These are phyloP conservation scores for Pichia kudriavzevii DNA, from an alignment of 1,139 yeast species.

Conservation along the genomic window DNA sequence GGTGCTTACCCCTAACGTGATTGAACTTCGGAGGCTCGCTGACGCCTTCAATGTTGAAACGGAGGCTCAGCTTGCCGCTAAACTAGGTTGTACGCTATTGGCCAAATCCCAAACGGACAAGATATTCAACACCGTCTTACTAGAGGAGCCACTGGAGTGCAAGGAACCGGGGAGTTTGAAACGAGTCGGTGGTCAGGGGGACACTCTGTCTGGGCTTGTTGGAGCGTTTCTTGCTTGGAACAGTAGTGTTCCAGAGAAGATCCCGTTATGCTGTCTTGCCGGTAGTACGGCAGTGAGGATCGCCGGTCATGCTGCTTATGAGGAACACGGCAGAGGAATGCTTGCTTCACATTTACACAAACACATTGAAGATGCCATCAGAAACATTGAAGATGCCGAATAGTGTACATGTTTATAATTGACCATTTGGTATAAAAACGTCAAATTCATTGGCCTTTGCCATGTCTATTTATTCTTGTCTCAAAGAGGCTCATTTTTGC, in stretches of 20 bases:
- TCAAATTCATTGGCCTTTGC: no score
- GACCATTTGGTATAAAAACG: no score
- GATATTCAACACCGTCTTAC: no score
- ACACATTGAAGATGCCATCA: constrained; percentile 49
- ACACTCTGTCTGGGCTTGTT: constrained; percentile 63
- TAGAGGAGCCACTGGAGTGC: no score
- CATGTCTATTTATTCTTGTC: no score
- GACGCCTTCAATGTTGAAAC: constrained; percentile 29
- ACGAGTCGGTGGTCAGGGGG: constrained; percentile 88
- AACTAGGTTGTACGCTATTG: constrained; percentile 55
- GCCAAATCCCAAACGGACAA: constrained; percentile 66
- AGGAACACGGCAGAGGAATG: constrained; percentile 65
- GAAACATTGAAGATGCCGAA: neutral
- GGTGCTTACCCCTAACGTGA: constrained; percentile 80
- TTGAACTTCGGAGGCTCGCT: constrained; percentile 68
- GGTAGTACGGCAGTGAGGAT: constrained; percentile 63
- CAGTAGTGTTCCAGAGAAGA: constrained; percentile 50
- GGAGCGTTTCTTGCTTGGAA: constrained; percentile 62
- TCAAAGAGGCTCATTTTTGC: no score
- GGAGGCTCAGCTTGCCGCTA: constrained; percentile 36
- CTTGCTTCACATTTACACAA: constrained; percentile 77
- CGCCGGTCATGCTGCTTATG: constrained; percentile 61
- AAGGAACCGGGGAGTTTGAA: constrained; percentile 54
- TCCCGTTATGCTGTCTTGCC: constrained; percentile 46
- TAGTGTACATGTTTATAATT: no score